Evolutionary conservation across 257 asterid species (phyloP), one percentile per base, ranked within the genome.

Genomic region (Nicotiana tomentosiformis): DNA sequence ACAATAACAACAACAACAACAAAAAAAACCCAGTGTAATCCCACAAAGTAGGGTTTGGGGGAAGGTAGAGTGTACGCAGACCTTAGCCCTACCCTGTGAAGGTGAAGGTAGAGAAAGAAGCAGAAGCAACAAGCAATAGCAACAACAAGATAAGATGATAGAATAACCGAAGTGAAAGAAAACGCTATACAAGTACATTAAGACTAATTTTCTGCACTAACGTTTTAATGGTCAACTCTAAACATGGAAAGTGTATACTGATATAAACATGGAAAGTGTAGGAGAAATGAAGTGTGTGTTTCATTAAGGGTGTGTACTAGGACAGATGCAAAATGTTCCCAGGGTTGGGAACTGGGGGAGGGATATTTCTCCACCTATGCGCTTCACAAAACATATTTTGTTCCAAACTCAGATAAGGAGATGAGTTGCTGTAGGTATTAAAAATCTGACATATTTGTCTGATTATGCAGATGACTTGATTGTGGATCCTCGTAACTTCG

Each of bases 401-500:
- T 76, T 61, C 7, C 29, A 26, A 76, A 29, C 46, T 76, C 29
- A 10, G 43, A 3, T 7, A 51, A 26, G 43, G 64, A 51, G 80
- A 61, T 2, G 64, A 4, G 43, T 16, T 51, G 4, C 29, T 0
- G 16, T 0, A 15, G 1, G 29, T 51, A 76, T 4, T 43, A 10
- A 17, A 55, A 11, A 66, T 51, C 37, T 62, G 5, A 62, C 46
- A 65, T 55, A 51, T 53, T 84, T 84, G 77, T 61, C 68, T 7
- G 82, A 74, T n/a, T 81, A 46, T 86, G 86, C 93, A 96, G 99
- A 90, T 91, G 99, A 94, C 90, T 87, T 94, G 91, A 92, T 96
- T 77, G 98, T 96, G 83, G 99, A 94, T 91, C 99, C 99, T 5
- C 97, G 99, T 84, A 96, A 93, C 89, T 91, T 96, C 10, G 98